These are phyloP conservation scores for Tuber calosporum DNA, from an alignment of 495 filamentous ascomycete genomes.

Conservation along the genomic window DNA sequence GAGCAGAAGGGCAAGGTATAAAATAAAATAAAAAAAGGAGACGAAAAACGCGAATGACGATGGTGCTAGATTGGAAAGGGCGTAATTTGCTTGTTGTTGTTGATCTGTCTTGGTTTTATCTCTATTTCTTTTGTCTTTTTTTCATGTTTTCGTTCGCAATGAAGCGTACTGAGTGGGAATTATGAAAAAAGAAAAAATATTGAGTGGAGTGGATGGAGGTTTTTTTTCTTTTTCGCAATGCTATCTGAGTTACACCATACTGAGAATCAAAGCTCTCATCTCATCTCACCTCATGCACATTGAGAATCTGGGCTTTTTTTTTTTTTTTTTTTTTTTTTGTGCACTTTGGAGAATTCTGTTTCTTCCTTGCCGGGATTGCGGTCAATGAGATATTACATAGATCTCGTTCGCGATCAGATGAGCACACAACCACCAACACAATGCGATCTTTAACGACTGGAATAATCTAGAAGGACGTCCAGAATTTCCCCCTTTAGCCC, in stretches of 20 bases:
- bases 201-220: conserved; percentile 1
- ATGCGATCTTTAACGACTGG: no score
- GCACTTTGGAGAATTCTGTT: not conserved
- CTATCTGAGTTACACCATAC: not conserved
- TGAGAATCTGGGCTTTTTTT: conserved; percentile 1
- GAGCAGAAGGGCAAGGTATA: no score
- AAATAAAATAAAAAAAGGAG: not conserved
- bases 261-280: conserved; percentile 8
- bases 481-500: no score
- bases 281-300: conserved; percentile 1
- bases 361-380: not conserved
- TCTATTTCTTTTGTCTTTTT: not conserved
- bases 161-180: not conserved
- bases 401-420: not conserved
- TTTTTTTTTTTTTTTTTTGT: not conserved
- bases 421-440: no score
- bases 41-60: not conserved
- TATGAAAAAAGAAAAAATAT: conserved; percentile 6
- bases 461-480: no score
- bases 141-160: not conserved
- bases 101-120: not conserved
- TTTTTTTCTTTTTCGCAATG: conserved; percentile 7
- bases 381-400: no score
- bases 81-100: not conserved
- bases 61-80: not conserved